Evolutionary conservation across 1,284 basidiomycete genomes (phyloP), one percentile per base, ranked within the genome.

Genomic region (Ustilago vetiveriae): DNA sequence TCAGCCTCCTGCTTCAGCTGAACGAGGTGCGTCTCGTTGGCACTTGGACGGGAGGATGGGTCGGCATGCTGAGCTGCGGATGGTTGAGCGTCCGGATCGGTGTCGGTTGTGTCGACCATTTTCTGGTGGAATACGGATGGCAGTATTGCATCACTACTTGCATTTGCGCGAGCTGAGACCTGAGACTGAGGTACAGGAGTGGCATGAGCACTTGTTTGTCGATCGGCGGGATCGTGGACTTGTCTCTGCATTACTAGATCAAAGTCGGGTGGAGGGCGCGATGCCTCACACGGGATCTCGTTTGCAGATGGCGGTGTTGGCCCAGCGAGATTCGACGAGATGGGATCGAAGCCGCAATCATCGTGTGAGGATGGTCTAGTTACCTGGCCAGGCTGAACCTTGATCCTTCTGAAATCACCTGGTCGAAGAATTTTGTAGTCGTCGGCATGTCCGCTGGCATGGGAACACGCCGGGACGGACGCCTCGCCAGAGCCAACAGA

Each of bases 1-100:
- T 60, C 43, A 14, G 65, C 65, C 37, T 68, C 53, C 29, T 57
- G 53, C 42, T 62, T 68, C 49, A 68, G 58, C 32, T 62, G 57
- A 4, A 39, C 29, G 3, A 41, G 46, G 45, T 54, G 54, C 3
- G 36, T 17, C 13, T 53, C 49, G 8, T 43, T 41, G 19, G 26
- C 26, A 5, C 19, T 7, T n/a, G 49, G 26, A 37, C 21, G 24
- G 0, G 36, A n/a, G 11, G 36, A 13, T 1, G 49, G 23, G 3
- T 32, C 14, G 4, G 19, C 26, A 26, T 29, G 24, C 16, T 30
- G 6, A 3, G 49, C 23, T 30, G 4, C 29, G 29, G 29, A 30
- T 30, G 29, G 29, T 21, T 4, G 9, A 11, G 26, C 37, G 19
- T 40, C 38, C 14, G 38, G 29, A 29, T 23, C 22, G 3, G n/a